phyloP scores from a whole-genome alignment of 129 eudicot genomes.

The Escallonia rubra region DNA sequence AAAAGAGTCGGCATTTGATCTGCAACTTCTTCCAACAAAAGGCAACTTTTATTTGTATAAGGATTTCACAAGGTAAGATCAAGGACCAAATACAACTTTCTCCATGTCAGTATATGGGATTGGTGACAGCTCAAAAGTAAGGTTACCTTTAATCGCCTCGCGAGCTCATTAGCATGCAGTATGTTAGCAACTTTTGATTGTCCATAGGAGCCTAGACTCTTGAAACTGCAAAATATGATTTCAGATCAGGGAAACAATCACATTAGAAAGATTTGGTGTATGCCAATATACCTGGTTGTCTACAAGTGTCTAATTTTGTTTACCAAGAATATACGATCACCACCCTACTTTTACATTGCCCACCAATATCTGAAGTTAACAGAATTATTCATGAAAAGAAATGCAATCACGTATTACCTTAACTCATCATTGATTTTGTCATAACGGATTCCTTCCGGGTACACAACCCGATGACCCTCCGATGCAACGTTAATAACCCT shows the following conservation, averaged over 20 bases:
- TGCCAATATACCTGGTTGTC: background rate
- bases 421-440: conserved; percentile 74
- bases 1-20: no score
- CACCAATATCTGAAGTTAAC: no score
- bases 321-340: no score
- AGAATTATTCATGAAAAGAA: background rate
- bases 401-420: conserved; percentile 27
- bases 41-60: background rate
- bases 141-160: conserved; percentile 65
- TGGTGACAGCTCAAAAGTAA: no score
- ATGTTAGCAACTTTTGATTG: conserved; percentile 87
- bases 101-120: background rate
- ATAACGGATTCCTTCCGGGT: conserved; percentile 70
- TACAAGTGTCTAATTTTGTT: background rate
- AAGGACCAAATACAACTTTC: background rate
- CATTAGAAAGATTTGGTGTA: background rate
- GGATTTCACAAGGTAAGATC: background rate
- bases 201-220: conserved; percentile 54
- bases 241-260: background rate
- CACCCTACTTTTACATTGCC: no score
- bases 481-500: conserved; percentile 87
- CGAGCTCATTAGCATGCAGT: conserved; percentile 75
- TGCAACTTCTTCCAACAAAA: background rate
- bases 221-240: conserved; percentile 41
- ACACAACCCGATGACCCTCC: conserved; percentile 48